Base-by-base conservation (phyloP, 306 rosid species). In the Casuarina glauca region DNA sequence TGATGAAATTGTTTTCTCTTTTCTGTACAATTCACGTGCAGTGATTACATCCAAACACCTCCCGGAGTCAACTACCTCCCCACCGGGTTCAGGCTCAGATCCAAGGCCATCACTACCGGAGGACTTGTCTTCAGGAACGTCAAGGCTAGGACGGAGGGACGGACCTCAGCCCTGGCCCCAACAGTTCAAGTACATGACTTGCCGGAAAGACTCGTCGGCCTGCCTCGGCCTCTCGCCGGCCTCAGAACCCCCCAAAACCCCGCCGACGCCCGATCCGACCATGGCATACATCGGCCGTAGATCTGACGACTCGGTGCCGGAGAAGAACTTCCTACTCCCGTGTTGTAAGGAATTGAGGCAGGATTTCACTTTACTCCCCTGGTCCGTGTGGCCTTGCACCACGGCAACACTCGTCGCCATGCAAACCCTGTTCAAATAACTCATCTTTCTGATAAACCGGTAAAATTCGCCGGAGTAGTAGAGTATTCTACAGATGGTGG, bases 141-240 rank as follows among this genome's bases (percentile, higher is more conserved):
- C 54, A 43, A 51, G 39, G 63, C 62, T 54, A 77, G 32, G 32
- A 26, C 32, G 32, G 32, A 26, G 32, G 32, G 32, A 26, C 71
- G 5, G 51, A 10, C 3, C 62, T 87, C 77, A 94, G 70, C 93
- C 96, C 77, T 87, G 96, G 6, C 98, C 98, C 98, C 97, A 95
- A 77, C 98, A 95, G 76, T 84, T 95, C 86, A 92, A 66, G 90
- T 89, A 95, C 98, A 94, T 94, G 38, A 95, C 97, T 74, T 85
- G 77, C 78, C 86, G 81, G 45, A 95, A 87, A 77, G 97, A 92
- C 69, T 95, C 98, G 26, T 94, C 97, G 7, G 91, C 64, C 43
- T 89, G 89, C 43, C 36, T 74, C 45, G 70, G 76, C n/a, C 73
- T 79, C 3, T 86, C 84, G 0, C 78, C 85, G 38, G 35, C 86